Evolutionary conservation across 495 filamentous ascomycete species (phyloP).

Genomic region (Penicillium turbatum): DNA sequence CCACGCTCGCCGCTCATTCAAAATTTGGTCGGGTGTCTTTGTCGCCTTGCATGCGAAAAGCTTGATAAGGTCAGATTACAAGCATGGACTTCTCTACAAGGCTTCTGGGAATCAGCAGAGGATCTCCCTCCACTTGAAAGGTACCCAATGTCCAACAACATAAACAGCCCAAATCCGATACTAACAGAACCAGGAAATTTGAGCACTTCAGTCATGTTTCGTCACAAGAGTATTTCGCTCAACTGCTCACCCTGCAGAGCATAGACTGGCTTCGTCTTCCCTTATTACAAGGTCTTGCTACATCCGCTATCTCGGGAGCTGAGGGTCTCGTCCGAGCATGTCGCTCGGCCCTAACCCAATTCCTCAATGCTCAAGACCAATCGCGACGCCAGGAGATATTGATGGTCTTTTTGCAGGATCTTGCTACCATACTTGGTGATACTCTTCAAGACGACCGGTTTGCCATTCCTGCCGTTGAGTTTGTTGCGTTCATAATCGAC

Average conservation of each 20-base stretch:
- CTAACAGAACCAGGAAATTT: constrained; percentile 37
- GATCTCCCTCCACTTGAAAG: constrained; percentile 34
- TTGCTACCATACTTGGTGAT: constrained; percentile 41
- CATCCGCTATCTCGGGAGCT: constrained; percentile 77
- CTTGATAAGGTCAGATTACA: constrained; percentile 77
- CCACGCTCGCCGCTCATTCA: constrained; percentile 21
- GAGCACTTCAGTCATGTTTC: constrained; percentile 46
- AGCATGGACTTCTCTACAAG: constrained; percentile 52
- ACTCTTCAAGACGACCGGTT: constrained; percentile 62
- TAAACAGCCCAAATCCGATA: neutral
- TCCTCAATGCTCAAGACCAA: constrained; percentile 36
- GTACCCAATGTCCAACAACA: constrained; percentile 13
- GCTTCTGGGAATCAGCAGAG: constrained; percentile 33
- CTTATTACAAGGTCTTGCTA: constrained; percentile 71
- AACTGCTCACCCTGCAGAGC: constrained; percentile 36
- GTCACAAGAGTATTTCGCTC: constrained; percentile 39
- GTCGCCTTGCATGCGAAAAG: constrained; percentile 77
- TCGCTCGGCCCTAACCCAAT: constrained; percentile 60
- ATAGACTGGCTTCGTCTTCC: constrained; percentile 39
- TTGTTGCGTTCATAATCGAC: constrained; percentile 68
- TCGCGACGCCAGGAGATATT: constrained; percentile 28
- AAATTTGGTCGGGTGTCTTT: constrained; percentile 43
- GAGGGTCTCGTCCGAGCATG: constrained; percentile 74
- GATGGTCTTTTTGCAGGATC: constrained; percentile 34
- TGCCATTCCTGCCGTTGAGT: constrained; percentile 68